These are phyloP conservation scores for Chlorella sp. DNA, from an alignment of 139 green algal genomes.

Conservation along the genomic window DNA sequence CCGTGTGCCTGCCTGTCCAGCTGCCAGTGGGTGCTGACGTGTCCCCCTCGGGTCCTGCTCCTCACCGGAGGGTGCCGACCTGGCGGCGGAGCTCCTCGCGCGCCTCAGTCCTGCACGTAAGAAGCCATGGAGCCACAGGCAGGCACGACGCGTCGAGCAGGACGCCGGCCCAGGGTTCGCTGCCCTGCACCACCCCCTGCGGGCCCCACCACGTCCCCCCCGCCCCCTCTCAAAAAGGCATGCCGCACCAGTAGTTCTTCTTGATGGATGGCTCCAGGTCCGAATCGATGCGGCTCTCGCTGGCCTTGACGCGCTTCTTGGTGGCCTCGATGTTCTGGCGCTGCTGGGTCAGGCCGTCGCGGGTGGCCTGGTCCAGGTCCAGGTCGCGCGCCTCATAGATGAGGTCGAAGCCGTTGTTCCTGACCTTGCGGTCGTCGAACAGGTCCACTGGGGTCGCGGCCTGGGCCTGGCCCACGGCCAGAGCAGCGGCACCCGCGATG, in stretches of 20 bases:
- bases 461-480: slow-evolving; percentile 36
- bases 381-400: slow-evolving; percentile 94
- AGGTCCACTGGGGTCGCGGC: slow-evolving; percentile 66
- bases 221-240: no score
- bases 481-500: slow-evolving; percentile 50
- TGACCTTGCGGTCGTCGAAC: slow-evolving; percentile 66
- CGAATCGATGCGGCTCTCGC: slow-evolving; percentile 68
- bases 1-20: no score
- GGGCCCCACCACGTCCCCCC: no score
- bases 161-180: no score
- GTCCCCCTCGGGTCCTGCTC: no score
- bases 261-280: slow-evolving; percentile 55
- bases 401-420: slow-evolving; percentile 67
- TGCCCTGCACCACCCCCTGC: no score
- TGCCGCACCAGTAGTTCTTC: slow-evolving; percentile 87
- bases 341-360: slow-evolving; percentile 71
- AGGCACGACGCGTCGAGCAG: no score
- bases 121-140: no score
- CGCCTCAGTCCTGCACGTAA: slow-evolving; percentile 71
- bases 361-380: slow-evolving; percentile 59
- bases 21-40: no score
- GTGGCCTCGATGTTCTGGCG: slow-evolving; percentile 47
- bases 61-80: slow-evolving; percentile 79
- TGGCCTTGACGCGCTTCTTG: slow-evolving; percentile 55
- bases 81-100: slow-evolving; percentile 80